Base-by-base conservation (phyloP, 75 land plant genomes). In the Picea sitchensis region DNA sequence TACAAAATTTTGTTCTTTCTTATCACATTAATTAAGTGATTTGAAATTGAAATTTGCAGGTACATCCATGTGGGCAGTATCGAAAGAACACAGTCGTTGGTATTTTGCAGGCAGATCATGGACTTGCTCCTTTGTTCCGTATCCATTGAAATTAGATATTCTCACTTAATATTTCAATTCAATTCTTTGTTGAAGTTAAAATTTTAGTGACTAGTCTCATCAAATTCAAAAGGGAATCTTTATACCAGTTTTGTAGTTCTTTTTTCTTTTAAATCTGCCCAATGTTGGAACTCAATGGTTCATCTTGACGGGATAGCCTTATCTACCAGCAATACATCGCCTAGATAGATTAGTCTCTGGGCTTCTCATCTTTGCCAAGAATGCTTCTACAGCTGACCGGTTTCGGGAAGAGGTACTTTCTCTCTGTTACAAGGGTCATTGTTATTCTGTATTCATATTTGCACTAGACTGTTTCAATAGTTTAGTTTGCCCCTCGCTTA, bases 11-110 rank as follows among this genome's bases (percentile, higher is more conserved):
- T 47, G 58, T 32, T 31, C 15, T 78, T 26, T 36, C 11, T 26
- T 74, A 60, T 60, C 14, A 44, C 54, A 71, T 71, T 71, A 44
- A 71, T n/a, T 47, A 71, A 71, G 13, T 38, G 26, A 20, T 15
- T 44, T 71, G 74, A 71, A 23, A 30, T 57, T 71, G 84, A 21
- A 58, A 78, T 59, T 31, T 78, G 32, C 68, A 96, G 99, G 99
- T 96, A 32, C 99, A 96, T 91, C 91, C 99, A 34, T 96, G 99
- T 88, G 99, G 99, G 32, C 99, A 96, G 73, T 96, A 96, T 78
- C 92, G 99, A 57, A 96, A 96, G 81, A 96, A 95, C 78, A 96
- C 99, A 11, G 86, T 96, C 57, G 85, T 96, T 31, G 98, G 99
- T 63, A 96, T 96, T 81, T 84, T 96, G 76, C 83, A 90, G 76